These are phyloP conservation scores for Hevea brasiliensis DNA, from an alignment of 345 rosid species.

Conservation along the genomic window DNA sequence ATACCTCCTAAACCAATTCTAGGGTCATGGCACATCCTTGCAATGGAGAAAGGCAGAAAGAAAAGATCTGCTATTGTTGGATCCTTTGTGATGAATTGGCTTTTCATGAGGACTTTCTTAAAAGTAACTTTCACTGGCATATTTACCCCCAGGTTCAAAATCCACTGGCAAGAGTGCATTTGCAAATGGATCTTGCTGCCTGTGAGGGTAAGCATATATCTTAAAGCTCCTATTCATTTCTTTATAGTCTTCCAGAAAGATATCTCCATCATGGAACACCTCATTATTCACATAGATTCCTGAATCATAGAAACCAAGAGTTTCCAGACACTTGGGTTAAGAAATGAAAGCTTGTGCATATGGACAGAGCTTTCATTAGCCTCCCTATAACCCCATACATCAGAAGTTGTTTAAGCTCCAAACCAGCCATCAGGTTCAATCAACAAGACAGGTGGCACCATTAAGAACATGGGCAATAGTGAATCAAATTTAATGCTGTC, in stretches of 20 bases:
- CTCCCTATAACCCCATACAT: not conserved
- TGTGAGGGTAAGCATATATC: conserved; percentile 61
- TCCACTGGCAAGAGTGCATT: conserved; percentile 47
- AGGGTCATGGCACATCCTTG: conserved; percentile 54
- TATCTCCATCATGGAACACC: conserved; percentile 47
- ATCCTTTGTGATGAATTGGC: conserved; percentile 50
- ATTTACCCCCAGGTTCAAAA: conserved; percentile 50
- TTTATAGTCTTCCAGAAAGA: conserved; percentile 50
- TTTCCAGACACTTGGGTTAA: conserved; percentile 22
- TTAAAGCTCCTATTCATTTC: conserved; percentile 57
- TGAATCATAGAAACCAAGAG: conserved; percentile 42
- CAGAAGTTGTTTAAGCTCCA: not conserved
- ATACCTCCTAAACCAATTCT: conserved; percentile 39
- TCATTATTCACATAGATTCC: conserved; percentile 38
- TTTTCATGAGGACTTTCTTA: conserved; percentile 48
- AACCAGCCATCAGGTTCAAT: not conserved
- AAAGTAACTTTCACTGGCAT: conserved; percentile 64
- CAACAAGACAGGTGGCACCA: not conserved
- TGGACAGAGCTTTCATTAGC: not conserved
- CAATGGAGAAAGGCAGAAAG: conserved; percentile 60
- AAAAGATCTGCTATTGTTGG: conserved; percentile 51
- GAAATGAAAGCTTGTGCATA: conserved; percentile 7
- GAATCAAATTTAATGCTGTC: not conserved
- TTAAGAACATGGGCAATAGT: not conserved
- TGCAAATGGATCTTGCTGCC: conserved; percentile 41